Base-by-base conservation (phyloP, 495 filamentous ascomycete genomes). In the Eremomyces bilateralis region DNA sequence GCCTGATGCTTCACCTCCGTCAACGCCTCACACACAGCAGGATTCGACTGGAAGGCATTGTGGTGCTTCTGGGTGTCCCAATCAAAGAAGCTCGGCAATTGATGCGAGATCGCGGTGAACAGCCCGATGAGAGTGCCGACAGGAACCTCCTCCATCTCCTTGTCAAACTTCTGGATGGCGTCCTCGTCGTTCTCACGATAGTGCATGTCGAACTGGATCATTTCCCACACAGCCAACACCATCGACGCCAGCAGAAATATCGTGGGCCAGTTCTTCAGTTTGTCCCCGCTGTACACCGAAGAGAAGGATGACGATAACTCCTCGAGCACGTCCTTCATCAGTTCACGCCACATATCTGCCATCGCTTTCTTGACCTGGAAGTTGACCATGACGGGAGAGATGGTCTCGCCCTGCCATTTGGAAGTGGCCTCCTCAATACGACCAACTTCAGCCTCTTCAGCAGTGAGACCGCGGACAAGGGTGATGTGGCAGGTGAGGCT, bases 341-440 rank as follows among this genome's bases (percentile, higher is more conserved):
- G 60, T 53, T 90, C 83, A 40, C 83, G 80, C 83, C 83, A 93
- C 78, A 91, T 82, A 46, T 80, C 78, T 20, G 80, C 82, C 62
- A 93, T 71, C 31, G 83, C 83, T 49, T 72, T 80, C 64, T 93
- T 93, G 57, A 93, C 76, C 59, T 92, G 80, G 68, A 93, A 92
- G 61, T 92, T 92, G 69, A 93, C 85, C 82, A 92, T 88, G 42
- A 92, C 80, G 2, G 83, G 83, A 12, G 83, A 83, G 43, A 88
- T 67, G 18, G 71, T 82, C 64, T 85, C 83, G 50, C 83, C 83
- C 38, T 60, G 65, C 64, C 74, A 91, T 41, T 75, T 83, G 37
- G 79, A 85, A 19, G 67, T 61, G 36, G 71, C 62, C 41, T 80
- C 72, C 21, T 79, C 63, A 39, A 93, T 83, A 60, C 75, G 73